Evolutionary conservation across 257 asterid genomes (phyloP), one percentile per base, ranked within the genome.

Genomic region (Solanum lycopersicoides): DNA sequence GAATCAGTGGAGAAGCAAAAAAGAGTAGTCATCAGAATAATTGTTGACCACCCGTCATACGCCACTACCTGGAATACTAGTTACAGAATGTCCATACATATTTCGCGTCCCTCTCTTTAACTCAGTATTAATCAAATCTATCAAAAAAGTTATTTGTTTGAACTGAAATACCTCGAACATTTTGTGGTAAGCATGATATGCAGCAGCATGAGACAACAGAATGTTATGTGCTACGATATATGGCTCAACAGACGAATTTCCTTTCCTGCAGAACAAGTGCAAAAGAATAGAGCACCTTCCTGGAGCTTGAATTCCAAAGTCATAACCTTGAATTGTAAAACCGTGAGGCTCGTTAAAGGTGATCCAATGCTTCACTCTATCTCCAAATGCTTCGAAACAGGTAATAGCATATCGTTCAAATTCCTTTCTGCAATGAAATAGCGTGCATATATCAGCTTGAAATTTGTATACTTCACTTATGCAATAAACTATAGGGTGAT

Each of bases 331-430:
- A 88, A 96, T 95, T 25, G 98, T 92, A 25, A 94, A 91, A 39
- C 98, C 98, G 8, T 91, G 97, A 34, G 98, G 99, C 93, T 96
- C 99, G 28, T 96, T 96, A 94, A 96, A 95, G n/a, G 98, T 96
- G 76, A 95, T 92, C 99, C 98, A 96, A 82, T 94, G 88, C 86
- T 94, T 95, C 74, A 94, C 98, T 90, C 98, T 90, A 82, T 95
- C 94, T 34, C 99, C 99, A 83, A 95, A 94, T 4, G 93, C 95
- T 89, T 92, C 50, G 90, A 95, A 96, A 91, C 99, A 96, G 5
- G 96, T 90, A 72, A 84, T 85, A 5, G 98, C 99, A 89, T 93
- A 96, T 5, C 88, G 86, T 87, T 92, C 95, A 50, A 95, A 96
- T 90, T 96, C 98, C 69, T 90, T 86, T 87, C 98, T 96, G 97